A percentile compares a stretch with the other conserved stretches of the same genome.
These are phyloP conservation scores for Sporothrix phasma DNA, from an alignment of 2,329 filamentous ascomycete species.

Conservation along the genomic window DNA sequence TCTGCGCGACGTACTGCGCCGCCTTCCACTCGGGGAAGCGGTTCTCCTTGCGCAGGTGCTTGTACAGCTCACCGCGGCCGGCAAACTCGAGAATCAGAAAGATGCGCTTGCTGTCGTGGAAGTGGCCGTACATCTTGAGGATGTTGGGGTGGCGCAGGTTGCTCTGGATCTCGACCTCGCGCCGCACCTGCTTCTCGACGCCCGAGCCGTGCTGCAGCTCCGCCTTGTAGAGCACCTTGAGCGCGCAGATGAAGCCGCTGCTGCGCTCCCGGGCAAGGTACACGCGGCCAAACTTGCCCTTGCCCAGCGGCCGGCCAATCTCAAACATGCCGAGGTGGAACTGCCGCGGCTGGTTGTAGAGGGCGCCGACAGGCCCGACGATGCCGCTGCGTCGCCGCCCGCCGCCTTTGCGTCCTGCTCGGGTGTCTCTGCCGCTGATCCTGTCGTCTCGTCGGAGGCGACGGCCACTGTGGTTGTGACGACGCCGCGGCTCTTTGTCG, in stretches of 20 bases:
- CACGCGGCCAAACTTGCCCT: slow-evolving; percentile 80
- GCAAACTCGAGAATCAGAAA: slow-evolving; percentile 84
- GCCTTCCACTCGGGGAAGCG: slow-evolving; percentile 80
- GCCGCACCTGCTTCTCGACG: slow-evolving; percentile 77
- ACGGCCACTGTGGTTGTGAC: slow-evolving; percentile 18
- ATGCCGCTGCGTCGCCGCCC: background rate
- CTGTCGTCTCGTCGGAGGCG: background rate
- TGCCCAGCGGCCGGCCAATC: slow-evolving; percentile 75
- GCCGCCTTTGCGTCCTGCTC: background rate
- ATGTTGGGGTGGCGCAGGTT: slow-evolving; percentile 82
- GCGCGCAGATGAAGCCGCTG: slow-evolving; percentile 72
- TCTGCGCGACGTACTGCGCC: slow-evolving; percentile 79
- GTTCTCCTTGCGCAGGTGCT: slow-evolving; percentile 68
- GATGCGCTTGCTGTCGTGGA: slow-evolving; percentile 80
- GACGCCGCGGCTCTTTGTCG: slow-evolving; percentile 21
- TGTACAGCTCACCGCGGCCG: slow-evolving; percentile 78
- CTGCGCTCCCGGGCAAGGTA: slow-evolving; percentile 74
- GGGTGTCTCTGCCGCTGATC: background rate
- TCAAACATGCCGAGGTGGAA: slow-evolving; percentile 93
- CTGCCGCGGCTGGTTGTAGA: slow-evolving; percentile 39
- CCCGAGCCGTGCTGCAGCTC: slow-evolving; percentile 65
- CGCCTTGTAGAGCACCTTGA: slow-evolving; percentile 79
- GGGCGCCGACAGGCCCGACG: background rate
- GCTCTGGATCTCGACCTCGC: slow-evolving; percentile 83
- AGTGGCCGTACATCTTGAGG: slow-evolving; percentile 73